These are phyloP conservation scores for Fusarium tricinctum DNA, from an alignment of 2,329 filamentous ascomycete genomes.

Conservation along the genomic window DNA sequence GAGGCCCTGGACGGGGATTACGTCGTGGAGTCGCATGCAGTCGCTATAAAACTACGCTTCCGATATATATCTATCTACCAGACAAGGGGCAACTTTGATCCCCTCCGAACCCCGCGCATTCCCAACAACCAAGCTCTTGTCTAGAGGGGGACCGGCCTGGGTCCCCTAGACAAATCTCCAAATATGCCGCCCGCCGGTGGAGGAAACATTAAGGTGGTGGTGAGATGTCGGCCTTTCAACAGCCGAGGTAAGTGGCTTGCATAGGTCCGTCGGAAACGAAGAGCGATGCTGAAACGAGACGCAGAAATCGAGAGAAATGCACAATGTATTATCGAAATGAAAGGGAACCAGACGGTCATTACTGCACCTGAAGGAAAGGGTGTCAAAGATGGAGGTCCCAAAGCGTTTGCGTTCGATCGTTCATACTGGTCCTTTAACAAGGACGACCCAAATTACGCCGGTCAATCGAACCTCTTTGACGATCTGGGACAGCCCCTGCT, in stretches of 20 bases:
- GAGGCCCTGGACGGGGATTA: slow-evolving; percentile 41
- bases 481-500: slow-evolving; percentile 91
- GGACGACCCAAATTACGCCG: slow-evolving; percentile 84
- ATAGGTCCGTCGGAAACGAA: slow-evolving; percentile 4
- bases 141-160: slow-evolving; percentile 54
- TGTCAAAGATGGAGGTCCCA: slow-evolving; percentile 78
- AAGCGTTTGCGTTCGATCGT: slow-evolving; percentile 94
- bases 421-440: slow-evolving; percentile 99
- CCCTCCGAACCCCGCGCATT: slow-evolving; percentile 48
- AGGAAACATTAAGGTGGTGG: slow-evolving; percentile 99
- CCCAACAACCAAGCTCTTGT: slow-evolving; percentile 41
- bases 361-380: slow-evolving; percentile 78
- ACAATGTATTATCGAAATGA: slow-evolving; percentile 98
- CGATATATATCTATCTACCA: slow-evolving; percentile 11
- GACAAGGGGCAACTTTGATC: slow-evolving; percentile 24
- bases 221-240: slow-evolving; percentile 96
- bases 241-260: slow-evolving; percentile 77
- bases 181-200: slow-evolving; percentile 72
- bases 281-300: slow-evolving; percentile 38
- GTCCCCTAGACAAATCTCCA: slow-evolving; percentile 54
- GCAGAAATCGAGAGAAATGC: slow-evolving; percentile 89
- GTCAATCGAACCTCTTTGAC: slow-evolving; percentile 88
- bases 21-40: slow-evolving; percentile 35
- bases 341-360: slow-evolving; percentile 90
- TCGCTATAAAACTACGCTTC: slow-evolving; percentile 30